Evolutionary conservation across 495 filamentous ascomycete genomes (phyloP), one percentile per base, ranked within the genome.

Genomic region (Penicillium flavigenum): DNA sequence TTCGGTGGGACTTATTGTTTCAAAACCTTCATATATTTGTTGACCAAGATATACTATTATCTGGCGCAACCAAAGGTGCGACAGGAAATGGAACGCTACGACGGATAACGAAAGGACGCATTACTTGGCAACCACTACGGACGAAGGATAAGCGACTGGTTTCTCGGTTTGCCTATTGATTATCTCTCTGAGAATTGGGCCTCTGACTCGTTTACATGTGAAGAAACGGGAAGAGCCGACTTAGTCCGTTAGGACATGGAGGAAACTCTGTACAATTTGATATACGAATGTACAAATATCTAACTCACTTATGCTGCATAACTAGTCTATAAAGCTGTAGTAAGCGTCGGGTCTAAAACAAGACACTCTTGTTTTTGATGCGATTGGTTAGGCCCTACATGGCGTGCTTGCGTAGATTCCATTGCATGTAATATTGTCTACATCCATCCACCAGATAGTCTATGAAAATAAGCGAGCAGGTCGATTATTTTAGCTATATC

Each of bases 41-140:
- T 69, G 2, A 65, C 73, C 0, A 79, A 79, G 59, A 49, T 29
- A 3, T 81, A 79, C 62, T 81, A 79, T 58, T 57, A 63, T 72
- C 9, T 63, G 65, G 62, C 64, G 71, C 4, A 79, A 80, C 31
- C 48, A 60, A 7, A 62, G 63, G 19, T 61, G 70, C 0, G 64
- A 67, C 9, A 51, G 56, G 39, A 66, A 61, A 38, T 77, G 73
- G 73, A 56, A 64, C 6, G 63, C 56, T 0, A 62, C 74, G 66
- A 60, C 47, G 2, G 51, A 56, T 9, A 56, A 70, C 10, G 65
- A 75, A 43, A 65, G 62, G 36, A 31, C 61, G 0, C 29, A 55
- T 6, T 80, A 79, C 58, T 44, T 74, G 43, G 65, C 60, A 22
- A 73, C 65, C 2, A 77, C 73, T 4, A 70, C 53, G 34, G 70